Conservation (phyloP, 106 monocot genomes). For the Chionographis japonica region DNA sequence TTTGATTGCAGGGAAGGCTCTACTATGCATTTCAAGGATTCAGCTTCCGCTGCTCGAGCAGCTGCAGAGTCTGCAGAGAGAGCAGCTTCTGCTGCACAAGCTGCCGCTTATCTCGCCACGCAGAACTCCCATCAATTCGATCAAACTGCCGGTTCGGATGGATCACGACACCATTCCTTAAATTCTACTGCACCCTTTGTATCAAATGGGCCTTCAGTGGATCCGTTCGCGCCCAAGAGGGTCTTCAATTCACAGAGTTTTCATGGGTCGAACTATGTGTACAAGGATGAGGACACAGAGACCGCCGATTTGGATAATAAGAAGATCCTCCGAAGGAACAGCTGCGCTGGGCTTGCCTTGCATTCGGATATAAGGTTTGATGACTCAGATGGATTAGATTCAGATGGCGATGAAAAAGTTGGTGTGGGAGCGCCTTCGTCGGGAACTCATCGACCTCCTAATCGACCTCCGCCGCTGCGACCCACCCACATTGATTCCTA, state of each 20-base stretch:
- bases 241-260: constrained; percentile 28
- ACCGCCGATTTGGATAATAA: constrained; percentile 8
- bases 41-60: constrained; percentile 64
- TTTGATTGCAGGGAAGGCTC: constrained; percentile 12
- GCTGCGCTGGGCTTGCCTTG: constrained; percentile 8
- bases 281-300: constrained; percentile 19
- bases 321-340: constrained; percentile 32
- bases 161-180: constrained; percentile 8
- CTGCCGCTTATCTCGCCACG: constrained; percentile 53
- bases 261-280: not conserved
- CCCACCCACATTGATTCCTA: constrained; percentile 2
- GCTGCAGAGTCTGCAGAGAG: constrained; percentile 65
- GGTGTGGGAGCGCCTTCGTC: not conserved
- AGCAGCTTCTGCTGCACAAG: constrained; percentile 62
- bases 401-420: constrained; percentile 39
- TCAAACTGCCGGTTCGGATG: not conserved
- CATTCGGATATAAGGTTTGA: constrained; percentile 66
- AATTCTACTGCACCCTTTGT: constrained; percentile 5
- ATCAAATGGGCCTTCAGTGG: not conserved
- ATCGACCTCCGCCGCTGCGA: constrained; percentile 14
- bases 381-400: constrained; percentile 73
- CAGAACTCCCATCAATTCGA: constrained; percentile 29
- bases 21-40: constrained; percentile 47
- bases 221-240: constrained; percentile 1
- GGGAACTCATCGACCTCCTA: constrained; percentile 30